Base-by-base conservation (phyloP, 1,139 yeast species). In the Suhomyces yuchorum region DNA sequence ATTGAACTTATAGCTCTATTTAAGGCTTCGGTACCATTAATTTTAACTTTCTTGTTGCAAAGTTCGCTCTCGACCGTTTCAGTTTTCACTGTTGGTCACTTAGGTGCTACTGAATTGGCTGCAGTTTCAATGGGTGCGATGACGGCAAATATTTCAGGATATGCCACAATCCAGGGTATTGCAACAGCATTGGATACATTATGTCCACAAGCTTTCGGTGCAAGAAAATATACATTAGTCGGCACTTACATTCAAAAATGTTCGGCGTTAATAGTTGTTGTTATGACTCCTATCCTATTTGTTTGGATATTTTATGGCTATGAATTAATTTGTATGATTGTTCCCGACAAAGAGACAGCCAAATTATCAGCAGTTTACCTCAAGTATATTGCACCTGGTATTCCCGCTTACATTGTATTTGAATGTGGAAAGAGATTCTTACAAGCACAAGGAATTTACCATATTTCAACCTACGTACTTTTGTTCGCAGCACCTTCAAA, bases 161-260 rank as follows among this genome's bases (percentile, higher is more conserved):
- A 80, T 53, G 81, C 84, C 3, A 74, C 82, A 12, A 80, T 80
- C 46, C 81, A 80, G 48, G 85, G 85, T 42, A 70, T 81, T 33
- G 81, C 96, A 0, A 90, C 97, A 0, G 82, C 96, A 19, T 72
- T 91, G 47, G 97, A 91, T 60, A 90, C 97, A 0, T 70, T 91
- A 36, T 89, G 96, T 58, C 84, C 85, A 1, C 85, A 80, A 58
- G 84, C 84, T 3, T 80, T 78, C 57, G 85, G 85, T 17, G 84
- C 84, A 3, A 70, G 73, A 41, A 77, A 73, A 52, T 77, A 75
- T 57, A 73, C 71, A 42, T 62, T 79, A 56, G 85, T 81, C 12
- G 85, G 85, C 1, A 58, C 72, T 8, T 77, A 79, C 48, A 68
- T 78, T 52, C 84, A 80, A 62, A 76, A 80, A 56, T 80, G 85